Evolutionary conservation across 345 rosid species (phyloP).

Genomic region (Eucalyptus sp.): DNA sequence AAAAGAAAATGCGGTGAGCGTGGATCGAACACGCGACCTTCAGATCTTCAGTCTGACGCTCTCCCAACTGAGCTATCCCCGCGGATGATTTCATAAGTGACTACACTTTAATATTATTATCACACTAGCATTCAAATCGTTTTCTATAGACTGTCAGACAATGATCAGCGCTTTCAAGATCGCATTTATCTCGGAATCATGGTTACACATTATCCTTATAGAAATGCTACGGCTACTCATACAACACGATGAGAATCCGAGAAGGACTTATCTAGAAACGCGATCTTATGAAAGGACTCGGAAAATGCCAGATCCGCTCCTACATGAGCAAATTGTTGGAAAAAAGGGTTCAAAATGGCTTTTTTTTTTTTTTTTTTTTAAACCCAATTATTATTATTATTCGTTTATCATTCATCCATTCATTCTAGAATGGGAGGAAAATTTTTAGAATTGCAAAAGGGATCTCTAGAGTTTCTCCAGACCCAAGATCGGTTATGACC

Average conservation of each 20-base stretch:
- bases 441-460: neutral
- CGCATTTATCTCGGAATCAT: neutral
- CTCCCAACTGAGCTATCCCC: slow-evolving; percentile 99
- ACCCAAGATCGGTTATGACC: neutral
- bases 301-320: neutral
- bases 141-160: neutral
- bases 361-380: neutral
- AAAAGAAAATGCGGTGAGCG: slow-evolving; percentile 71
- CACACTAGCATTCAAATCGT: neutral
- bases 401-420: neutral
- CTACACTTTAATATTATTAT: rapidly evolving
- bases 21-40: slow-evolving; percentile 98
- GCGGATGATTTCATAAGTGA: rapidly evolving
- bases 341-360: neutral
- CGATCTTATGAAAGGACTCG: neutral
- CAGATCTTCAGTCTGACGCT: slow-evolving; percentile 99
- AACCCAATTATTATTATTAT: neutral
- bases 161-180: neutral
- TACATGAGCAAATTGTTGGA: neutral
- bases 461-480: neutral
- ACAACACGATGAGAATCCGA: neutral
- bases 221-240: neutral
- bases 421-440: neutral
- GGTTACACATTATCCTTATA: neutral
- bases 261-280: neutral